phyloP scores from a whole-genome alignment of 176 grass and related monocot species.

The Puccinellia tenuiflora region DNA sequence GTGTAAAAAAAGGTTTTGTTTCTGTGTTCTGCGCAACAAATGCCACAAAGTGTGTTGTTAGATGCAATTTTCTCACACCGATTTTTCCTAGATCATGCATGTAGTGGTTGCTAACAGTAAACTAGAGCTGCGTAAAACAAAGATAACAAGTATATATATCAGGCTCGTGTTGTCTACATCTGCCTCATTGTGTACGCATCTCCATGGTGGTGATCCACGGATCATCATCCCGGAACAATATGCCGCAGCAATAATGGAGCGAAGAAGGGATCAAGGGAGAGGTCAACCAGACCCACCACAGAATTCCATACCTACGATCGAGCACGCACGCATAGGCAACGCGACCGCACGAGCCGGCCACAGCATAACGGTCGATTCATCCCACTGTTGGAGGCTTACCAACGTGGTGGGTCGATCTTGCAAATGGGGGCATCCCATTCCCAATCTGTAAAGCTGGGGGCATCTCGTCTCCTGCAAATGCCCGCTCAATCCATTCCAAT shows the following conservation, averaged over 20 bases:
- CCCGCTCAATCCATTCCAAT: neutral
- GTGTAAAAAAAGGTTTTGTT: too few relatives aligned
- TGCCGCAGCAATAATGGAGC: conserved; percentile 38
- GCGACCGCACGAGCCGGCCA: too few relatives aligned
- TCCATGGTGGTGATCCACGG: conserved; percentile 18
- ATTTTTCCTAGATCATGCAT: too few relatives aligned
- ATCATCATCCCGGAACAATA: conserved; percentile 31
- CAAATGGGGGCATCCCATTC: conserved; percentile 46
- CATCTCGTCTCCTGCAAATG: conserved; percentile 8
- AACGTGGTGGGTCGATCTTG: neutral
- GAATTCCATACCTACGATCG: conserved; percentile 2
- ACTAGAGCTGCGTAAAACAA: too few relatives aligned
- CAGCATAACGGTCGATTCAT: too few relatives aligned
- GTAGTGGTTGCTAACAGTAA: too few relatives aligned
- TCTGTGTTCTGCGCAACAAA: too few relatives aligned
- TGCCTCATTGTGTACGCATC: neutral
- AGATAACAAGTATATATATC: too few relatives aligned
- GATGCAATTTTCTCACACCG: too few relatives aligned
- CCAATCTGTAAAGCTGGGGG: conserved; percentile 23
- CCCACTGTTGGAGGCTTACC: neutral
- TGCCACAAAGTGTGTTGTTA: too few relatives aligned
- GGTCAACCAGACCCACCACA: conserved; percentile 21
- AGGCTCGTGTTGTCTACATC: too few relatives aligned
- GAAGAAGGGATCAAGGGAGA: conserved; percentile 10
- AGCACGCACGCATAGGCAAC: neutral